Percentiles rank a stretch among this genome's conserved stretches.
Evolutionary conservation across 164 flowering plant genomes (phyloP).

Genomic region (Kalanchoe fedtschenkoi): DNA sequence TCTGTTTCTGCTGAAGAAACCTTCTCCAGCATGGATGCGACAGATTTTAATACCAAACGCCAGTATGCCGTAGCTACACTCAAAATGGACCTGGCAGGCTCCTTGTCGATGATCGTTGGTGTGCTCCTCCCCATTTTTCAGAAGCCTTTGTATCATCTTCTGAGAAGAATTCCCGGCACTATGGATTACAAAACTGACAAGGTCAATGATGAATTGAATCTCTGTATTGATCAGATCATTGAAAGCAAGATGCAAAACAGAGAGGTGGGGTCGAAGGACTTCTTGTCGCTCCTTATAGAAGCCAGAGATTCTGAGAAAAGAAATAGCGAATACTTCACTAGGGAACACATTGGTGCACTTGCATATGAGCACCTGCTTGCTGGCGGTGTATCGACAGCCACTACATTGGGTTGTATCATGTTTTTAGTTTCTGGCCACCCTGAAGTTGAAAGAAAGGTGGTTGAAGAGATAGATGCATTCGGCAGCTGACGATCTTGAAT

Average conservation of each 20-base stretch:
- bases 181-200: conserved; percentile 47
- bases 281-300: conserved; percentile 55
- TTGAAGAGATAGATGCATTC: conserved; percentile 66
- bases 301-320: conserved; percentile 49
- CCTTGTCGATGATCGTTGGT: conserved; percentile 71
- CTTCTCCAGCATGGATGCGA: too few species aligned
- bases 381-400: conserved; percentile 80
- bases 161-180: conserved; percentile 66
- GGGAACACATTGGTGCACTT: conserved; percentile 72
- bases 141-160: conserved; percentile 65
- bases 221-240: conserved; percentile 55
- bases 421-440: conserved; percentile 75
- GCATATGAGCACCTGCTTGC: conserved; percentile 88
- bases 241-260: conserved; percentile 32
- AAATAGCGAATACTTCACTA: conserved; percentile 42
- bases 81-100: conserved; percentile 85
- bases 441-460: conserved; percentile 64
- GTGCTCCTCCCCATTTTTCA: conserved; percentile 67
- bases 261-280: conserved; percentile 43
- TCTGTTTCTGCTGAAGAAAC: neutral
- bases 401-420: conserved; percentile 53
- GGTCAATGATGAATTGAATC: conserved; percentile 28
- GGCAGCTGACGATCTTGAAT: conserved; percentile 68
- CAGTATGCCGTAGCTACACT: conserved; percentile 74
- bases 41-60: conserved; percentile 69